A percentile compares a stretch with the other conserved stretches of the same genome.
Evolutionary conservation across 192 early-diverging fungal genomes (phyloP).

Genomic region (Thoreauomyces humboldtii): DNA sequence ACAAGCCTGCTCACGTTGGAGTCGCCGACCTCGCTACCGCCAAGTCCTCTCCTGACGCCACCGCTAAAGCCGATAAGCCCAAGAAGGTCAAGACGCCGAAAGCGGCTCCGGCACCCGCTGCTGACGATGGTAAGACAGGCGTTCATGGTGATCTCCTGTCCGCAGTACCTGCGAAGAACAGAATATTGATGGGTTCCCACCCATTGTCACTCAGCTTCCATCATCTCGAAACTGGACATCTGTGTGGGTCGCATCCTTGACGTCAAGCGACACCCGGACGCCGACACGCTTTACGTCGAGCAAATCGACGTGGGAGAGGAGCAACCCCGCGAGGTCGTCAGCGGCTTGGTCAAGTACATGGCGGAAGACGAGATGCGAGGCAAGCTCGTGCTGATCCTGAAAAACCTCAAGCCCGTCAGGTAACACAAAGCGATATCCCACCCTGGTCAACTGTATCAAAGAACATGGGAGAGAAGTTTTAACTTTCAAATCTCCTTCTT

Average conservation of each 20-base stretch:
- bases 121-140: not conserved
- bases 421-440: no score
- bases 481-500: not conserved
- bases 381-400: constrained; percentile 56
- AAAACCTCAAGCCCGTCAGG: constrained; percentile 92
- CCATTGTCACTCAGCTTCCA: constrained; percentile 18
- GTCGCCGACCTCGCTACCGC: no score
- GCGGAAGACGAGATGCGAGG: constrained; percentile 82
- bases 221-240: constrained; percentile 84
- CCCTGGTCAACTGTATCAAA: no score
- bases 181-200: no score
- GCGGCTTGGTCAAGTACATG: constrained; percentile 89
- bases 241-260: constrained; percentile 85
- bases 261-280: constrained; percentile 88
- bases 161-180: no score
- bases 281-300: constrained; percentile 96
- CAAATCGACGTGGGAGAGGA: constrained; percentile 88
- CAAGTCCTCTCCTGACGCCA: no score
- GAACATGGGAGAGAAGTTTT: no score
- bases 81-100: constrained; percentile 42
- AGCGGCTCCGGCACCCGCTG: constrained; percentile 10
- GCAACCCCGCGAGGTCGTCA: constrained; percentile 82
- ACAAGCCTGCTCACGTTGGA: no score
- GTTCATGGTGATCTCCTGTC: not conserved
- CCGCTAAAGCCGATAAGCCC: constrained; percentile 32